Conservation (phyloP, 768 basidiomycete species). For the Termitomyces sp. region DNA sequence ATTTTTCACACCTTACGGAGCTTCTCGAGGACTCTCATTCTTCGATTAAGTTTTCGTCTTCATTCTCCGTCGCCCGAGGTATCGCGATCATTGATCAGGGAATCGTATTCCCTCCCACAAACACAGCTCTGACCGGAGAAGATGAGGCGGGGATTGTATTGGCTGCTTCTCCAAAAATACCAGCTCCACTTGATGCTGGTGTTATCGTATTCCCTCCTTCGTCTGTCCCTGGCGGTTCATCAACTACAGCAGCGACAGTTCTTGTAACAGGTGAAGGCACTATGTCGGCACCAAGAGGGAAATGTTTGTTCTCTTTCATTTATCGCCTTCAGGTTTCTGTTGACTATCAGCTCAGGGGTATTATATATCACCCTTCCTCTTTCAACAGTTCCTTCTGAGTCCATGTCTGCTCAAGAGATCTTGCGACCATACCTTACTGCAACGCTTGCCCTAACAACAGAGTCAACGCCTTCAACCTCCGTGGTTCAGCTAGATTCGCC, state of each 20-base stretch:
- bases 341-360: constrained; percentile 39
- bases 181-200: constrained; percentile 47
- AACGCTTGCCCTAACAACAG: constrained; percentile 26
- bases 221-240: constrained; percentile 44
- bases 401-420: constrained; percentile 30
- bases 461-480: not conserved
- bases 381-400: constrained; percentile 5
- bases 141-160: constrained; percentile 17
- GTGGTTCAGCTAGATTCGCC: not conserved
- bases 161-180: constrained; percentile 7
- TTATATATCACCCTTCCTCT: constrained; percentile 53
- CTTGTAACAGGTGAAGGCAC: constrained; percentile 70
- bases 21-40: constrained; percentile 3
- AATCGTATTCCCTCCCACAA: constrained; percentile 19
- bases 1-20: constrained; percentile 18
- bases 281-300: constrained; percentile 66
- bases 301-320: constrained; percentile 44
- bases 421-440: constrained; percentile 55
- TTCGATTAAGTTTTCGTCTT: not conserved
- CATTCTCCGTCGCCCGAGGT: constrained; percentile 20
- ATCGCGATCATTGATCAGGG: constrained; percentile 33
- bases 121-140: constrained; percentile 1
- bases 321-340: not conserved
- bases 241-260: constrained; percentile 48
- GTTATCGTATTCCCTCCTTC: constrained; percentile 74